Evolutionary conservation across 2,329 filamentous ascomycete genomes (phyloP).

Genomic region (Trichothecium roseum): DNA sequence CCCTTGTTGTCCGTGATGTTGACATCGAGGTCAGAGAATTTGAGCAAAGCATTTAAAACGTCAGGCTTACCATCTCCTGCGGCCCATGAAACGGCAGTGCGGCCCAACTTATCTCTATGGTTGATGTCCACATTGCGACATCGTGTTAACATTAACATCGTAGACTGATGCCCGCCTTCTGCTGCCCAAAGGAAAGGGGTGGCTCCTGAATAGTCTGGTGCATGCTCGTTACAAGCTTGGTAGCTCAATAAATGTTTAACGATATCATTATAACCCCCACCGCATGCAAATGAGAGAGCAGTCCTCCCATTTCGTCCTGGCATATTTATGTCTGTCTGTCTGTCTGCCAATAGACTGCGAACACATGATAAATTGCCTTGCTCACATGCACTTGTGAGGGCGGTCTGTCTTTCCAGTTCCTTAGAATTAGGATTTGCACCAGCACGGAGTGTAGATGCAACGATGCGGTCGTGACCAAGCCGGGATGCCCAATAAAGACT

Average conservation of each 20-base stretch:
- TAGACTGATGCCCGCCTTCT: conserved; percentile 12
- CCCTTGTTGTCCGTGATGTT: conserved; percentile 18
- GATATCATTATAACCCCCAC: conserved; percentile 18
- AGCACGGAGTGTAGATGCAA: conserved; percentile 12
- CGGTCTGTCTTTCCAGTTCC: conserved; percentile 11
- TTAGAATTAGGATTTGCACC: conserved; percentile 11
- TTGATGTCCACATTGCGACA: conserved; percentile 15
- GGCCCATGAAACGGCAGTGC: conserved; percentile 23
- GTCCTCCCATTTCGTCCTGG: conserved; percentile 13
- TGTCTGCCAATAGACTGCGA: conserved; percentile 13
- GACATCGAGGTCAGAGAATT: conserved; percentile 11
- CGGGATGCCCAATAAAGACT: conserved; percentile 20
- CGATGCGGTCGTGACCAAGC: conserved; percentile 11
- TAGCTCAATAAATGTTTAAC: conserved; percentile 14
- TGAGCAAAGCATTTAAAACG: conserved; percentile 14
- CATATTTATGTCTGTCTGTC: conserved; percentile 12
- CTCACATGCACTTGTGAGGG: conserved; percentile 17
- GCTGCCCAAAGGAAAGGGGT: conserved; percentile 22
- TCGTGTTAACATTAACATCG: conserved; percentile 13
- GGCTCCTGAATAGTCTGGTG: conserved; percentile 13
- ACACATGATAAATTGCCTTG: conserved; percentile 17
- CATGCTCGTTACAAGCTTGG: conserved; percentile 9
- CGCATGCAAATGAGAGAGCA: conserved; percentile 21
- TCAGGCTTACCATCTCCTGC: conserved; percentile 16
- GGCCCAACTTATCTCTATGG: conserved; percentile 17